A percentile compares a stretch with the other conserved stretches of the same genome.
phyloP scores from a whole-genome alignment of 805 yeast species.

The Sporopachydermia lactativora region DNA sequence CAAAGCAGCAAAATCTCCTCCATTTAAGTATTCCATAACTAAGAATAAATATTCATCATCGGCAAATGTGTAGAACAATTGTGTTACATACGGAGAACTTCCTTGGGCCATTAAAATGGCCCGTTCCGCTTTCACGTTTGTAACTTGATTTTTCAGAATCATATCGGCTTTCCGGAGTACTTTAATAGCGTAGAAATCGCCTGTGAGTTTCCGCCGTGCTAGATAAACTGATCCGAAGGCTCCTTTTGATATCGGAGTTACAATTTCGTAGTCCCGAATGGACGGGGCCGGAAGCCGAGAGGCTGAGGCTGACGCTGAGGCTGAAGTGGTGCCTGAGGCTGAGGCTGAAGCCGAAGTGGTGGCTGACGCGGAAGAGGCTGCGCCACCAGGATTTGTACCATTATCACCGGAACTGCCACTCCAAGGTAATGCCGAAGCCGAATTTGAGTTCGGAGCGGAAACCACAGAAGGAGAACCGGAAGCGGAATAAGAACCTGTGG shows the following conservation, averaged over 20 bases:
- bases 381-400: too few relatives aligned
- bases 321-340: conserved; percentile 73
- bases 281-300: conserved; percentile 47
- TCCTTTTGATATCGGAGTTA: conserved; percentile 91
- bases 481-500: too few relatives aligned
- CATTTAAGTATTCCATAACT: conserved; percentile 93
- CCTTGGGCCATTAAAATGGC: conserved; percentile 98
- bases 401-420: too few relatives aligned
- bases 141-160: conserved; percentile 94
- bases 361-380: neutral
- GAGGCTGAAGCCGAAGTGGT: neutral
- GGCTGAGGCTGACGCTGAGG: conserved; percentile 47
- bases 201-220: conserved; percentile 71
- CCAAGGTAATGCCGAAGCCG: too few relatives aligned
- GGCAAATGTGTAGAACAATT: conserved; percentile 77
- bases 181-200: conserved; percentile 92
- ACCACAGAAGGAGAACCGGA: too few relatives aligned
- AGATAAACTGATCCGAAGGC: conserved; percentile 94
- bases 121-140: conserved; percentile 87
- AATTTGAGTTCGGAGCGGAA: too few relatives aligned
- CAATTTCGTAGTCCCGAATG: conserved; percentile 75
- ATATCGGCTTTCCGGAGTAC: conserved; percentile 85
- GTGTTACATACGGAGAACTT: conserved; percentile 87
- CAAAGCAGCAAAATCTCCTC: conserved; percentile 90
- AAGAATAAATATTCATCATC: conserved; percentile 72